A percentile compares a stretch with the other conserved stretches of the same genome.
Conservation (phyloP, 1,139 yeast genomes). For the Yamadazyma conglobata region DNA sequence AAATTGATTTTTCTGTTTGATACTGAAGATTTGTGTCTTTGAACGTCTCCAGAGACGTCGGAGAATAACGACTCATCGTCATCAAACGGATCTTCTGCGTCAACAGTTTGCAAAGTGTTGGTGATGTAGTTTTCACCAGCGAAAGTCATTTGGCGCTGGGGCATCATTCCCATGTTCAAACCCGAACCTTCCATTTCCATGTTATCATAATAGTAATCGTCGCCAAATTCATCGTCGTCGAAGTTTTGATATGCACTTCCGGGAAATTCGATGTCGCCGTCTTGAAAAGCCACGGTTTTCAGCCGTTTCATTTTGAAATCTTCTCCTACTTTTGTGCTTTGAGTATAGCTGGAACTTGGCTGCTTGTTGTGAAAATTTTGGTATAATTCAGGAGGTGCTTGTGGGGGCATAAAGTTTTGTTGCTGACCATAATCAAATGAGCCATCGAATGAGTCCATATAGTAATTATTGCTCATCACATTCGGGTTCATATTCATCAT, state of each 20-base stretch:
- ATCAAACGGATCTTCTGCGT: constrained; percentile 43
- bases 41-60: constrained; percentile 37
- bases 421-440: constrained; percentile 5
- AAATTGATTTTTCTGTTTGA: constrained; percentile 13
- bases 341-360: constrained; percentile 13
- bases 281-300: constrained; percentile 35
- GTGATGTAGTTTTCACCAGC: constrained; percentile 42
- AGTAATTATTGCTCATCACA: no score
- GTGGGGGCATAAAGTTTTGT: constrained; percentile 13
- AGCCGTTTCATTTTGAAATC: constrained; percentile 16
- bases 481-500: no score
- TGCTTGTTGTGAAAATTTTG: constrained; percentile 10
- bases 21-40: constrained; percentile 11
- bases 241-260: constrained; percentile 15
- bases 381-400: constrained; percentile 10
- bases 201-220: constrained; percentile 16
- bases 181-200: constrained; percentile 9
- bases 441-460: constrained; percentile 4
- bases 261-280: constrained; percentile 36
- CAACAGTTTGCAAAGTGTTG: constrained; percentile 42
- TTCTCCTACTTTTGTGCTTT: constrained; percentile 23
- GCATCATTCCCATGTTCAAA: constrained; percentile 21
- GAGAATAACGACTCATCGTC: constrained; percentile 45
- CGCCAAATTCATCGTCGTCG: constrained; percentile 20
- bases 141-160: constrained; percentile 21